phyloP scores from a whole-genome alignment of 495 filamentous ascomycete genomes.

The Parmelia sp. region DNA sequence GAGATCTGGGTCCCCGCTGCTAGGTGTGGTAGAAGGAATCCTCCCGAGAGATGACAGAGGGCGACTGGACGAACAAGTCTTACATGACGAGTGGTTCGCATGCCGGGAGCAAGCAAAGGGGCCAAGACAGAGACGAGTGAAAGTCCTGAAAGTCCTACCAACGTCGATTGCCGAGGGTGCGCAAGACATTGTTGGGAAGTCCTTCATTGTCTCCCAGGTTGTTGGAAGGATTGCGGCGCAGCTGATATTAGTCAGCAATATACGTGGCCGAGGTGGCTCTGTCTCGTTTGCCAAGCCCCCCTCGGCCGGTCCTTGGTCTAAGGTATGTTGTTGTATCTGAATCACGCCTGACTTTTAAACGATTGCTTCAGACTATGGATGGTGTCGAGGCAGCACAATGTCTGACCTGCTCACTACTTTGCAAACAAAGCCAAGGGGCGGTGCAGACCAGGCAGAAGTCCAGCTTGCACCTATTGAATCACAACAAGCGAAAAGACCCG shows the following conservation, averaged over 20 bases:
- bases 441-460: neutral
- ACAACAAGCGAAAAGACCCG: neutral
- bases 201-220: neutral
- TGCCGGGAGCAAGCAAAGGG: neutral
- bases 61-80: neutral
- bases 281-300: too few relatives aligned
- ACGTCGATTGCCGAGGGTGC: too few relatives aligned
- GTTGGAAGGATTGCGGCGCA: neutral
- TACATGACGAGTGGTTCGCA: neutral
- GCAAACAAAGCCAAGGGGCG: constrained; percentile 29
- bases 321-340: too few relatives aligned
- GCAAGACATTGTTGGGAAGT: too few relatives aligned
- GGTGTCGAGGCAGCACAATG: constrained; percentile 32
- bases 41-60: neutral
- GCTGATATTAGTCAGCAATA: constrained; percentile 1
- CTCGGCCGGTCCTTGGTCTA: too few relatives aligned
- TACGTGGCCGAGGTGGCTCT: too few relatives aligned
- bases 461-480: constrained; percentile 7
- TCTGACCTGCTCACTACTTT: constrained; percentile 46
- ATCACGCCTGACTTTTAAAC: too few relatives aligned
- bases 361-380: neutral
- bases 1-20: neutral
- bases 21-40: neutral
- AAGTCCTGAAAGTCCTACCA: neutral
- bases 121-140: neutral